phyloP scores from a whole-genome alignment of 176 grass and related monocot species.

The Sorghum bicolor region Sorghum_bicolor_NCBIv3 NC_012876.2:60820001-60820500 shows the following conservation, averaged over 20 bases:
- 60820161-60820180: neutral
- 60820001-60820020: too few species aligned
- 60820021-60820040: slow-evolving; percentile 6
- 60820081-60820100: slow-evolving; percentile 3
- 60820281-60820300: too few species aligned
- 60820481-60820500: too few species aligned
- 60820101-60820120: neutral
- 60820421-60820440: neutral
- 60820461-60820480: neutral
- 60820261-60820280: neutral
- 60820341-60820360: neutral
- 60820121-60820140: slow-evolving; percentile 28
- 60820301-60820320: neutral
- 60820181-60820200: neutral
- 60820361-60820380: neutral
- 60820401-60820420: too few species aligned
- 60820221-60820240: neutral
- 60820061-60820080: slow-evolving; percentile 11
- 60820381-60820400: too few species aligned
- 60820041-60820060: slow-evolving; percentile 41
- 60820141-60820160: slow-evolving; percentile 10
- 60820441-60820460: neutral
- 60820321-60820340: neutral
- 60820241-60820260: slow-evolving; percentile 1
- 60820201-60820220: neutral